phyloP scores from a whole-genome alignment of 31 red algal genomes.

The Asparagopsis taxiformis region DNA sequence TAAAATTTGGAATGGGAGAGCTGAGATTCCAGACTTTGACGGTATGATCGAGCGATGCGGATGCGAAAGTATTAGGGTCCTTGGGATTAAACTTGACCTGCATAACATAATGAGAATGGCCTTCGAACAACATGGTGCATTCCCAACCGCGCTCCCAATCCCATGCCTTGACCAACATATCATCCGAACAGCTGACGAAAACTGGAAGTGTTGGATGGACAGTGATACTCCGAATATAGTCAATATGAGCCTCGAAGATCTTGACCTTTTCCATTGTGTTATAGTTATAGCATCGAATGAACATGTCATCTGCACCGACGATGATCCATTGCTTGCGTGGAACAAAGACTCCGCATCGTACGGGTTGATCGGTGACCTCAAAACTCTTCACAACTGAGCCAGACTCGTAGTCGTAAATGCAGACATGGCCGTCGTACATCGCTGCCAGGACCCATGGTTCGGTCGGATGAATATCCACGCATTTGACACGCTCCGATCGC shows the following conservation, averaged over 20 bases:
- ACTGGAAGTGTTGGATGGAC: constrained; percentile 94
- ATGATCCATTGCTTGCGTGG: constrained; percentile 97
- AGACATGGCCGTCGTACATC: constrained; percentile 96
- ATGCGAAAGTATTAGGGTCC: constrained; percentile 98
- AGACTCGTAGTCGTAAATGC: constrained; percentile 93
- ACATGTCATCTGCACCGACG: constrained; percentile 94
- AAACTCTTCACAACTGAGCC: constrained; percentile 87
- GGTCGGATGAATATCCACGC: constrained; percentile 96
- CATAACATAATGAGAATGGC: constrained; percentile 99
- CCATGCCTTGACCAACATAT: constrained; percentile 99
- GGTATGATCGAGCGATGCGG: constrained; percentile 95
- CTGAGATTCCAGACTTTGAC: constrained; percentile 96
- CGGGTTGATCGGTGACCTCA: constrained; percentile 97
- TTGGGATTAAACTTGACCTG: constrained; percentile 99
- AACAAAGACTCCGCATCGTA: constrained; percentile 91
- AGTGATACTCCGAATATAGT: constrained; percentile 93
- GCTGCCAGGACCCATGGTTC: constrained; percentile 97
- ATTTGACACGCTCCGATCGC: constrained; percentile 97
- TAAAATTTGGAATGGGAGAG: constrained; percentile 95
- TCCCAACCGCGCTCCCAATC: constrained; percentile 99
- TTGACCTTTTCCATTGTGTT: constrained; percentile 99
- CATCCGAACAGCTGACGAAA: constrained; percentile 94
- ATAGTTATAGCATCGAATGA: constrained; percentile 98
- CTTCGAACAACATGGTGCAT: constrained; percentile 93
- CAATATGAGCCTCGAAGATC: constrained; percentile 95